These are phyloP conservation scores for Setaria viridis DNA, from an alignment of 202 grass and related monocot genomes.

Conservation along the genomic window DNA sequence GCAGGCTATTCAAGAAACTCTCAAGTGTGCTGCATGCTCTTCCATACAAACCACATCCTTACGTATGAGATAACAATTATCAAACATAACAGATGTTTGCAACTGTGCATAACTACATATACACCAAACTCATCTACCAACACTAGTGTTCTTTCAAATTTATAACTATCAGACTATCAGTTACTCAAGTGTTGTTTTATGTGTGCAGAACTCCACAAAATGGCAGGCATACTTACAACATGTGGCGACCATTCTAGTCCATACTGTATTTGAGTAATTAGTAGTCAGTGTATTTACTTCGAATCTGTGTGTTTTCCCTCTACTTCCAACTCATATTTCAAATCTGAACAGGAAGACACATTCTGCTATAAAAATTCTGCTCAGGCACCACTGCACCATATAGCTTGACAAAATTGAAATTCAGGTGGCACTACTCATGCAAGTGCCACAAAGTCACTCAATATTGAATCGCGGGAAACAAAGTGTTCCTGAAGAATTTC, in stretches of 20 bases:
- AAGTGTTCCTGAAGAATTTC: slow-evolving; percentile 11
- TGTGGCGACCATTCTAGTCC: neutral
- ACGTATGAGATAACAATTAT: neutral
- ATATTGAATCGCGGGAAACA: neutral
- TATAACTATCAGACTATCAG: neutral
- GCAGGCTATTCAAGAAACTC: neutral
- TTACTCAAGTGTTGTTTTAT: neutral
- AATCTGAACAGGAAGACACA: neutral
- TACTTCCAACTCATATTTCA: neutral
- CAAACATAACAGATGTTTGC: neutral
- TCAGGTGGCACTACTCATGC: neutral
- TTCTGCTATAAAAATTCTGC: neutral
- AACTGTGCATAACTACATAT: neutral
- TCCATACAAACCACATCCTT: slow-evolving; percentile 23
- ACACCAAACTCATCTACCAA: neutral
- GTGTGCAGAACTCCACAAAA: neutral
- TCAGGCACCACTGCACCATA: neutral
- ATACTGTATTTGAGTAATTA: neutral
- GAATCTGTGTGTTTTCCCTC: neutral
- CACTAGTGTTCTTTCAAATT: neutral
- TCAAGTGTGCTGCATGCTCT: neutral
- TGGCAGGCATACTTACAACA: neutral
- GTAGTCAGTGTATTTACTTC: neutral
- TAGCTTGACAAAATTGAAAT: neutral
- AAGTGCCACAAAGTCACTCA: neutral